These are phyloP conservation scores for Yarrowia keelungensis DNA, from an alignment of 805 yeast species.

Conservation along the genomic window DNA sequence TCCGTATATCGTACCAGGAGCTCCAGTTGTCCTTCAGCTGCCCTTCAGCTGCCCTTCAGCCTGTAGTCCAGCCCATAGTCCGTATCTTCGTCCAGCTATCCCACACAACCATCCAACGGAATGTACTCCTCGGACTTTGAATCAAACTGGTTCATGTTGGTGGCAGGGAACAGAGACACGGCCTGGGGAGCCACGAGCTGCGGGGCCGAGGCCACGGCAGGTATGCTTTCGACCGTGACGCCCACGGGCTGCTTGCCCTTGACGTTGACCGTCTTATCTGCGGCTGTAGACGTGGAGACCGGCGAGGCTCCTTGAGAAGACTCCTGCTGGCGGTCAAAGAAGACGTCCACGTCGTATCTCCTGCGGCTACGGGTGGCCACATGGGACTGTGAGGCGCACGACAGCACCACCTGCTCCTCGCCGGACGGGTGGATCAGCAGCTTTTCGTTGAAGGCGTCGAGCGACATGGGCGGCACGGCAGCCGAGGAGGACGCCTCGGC, in stretches of 20 bases:
- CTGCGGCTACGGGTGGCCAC: constrained; percentile 32
- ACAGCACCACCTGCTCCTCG: constrained; percentile 30
- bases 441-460: constrained; percentile 33
- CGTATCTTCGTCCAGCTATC: neutral
- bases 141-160: constrained; percentile 37
- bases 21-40: too few relatives aligned
- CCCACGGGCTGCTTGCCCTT: constrained; percentile 21
- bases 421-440: constrained; percentile 32
- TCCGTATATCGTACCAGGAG: neutral
- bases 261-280: neutral
- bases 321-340: constrained; percentile 24
- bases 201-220: neutral
- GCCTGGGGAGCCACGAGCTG: constrained; percentile 1
- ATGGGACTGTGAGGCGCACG: constrained; percentile 20
- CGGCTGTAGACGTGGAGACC: neutral
- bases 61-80: too few relatives aligned
- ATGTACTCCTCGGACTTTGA: constrained; percentile 31
- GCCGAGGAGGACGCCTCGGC: constrained; percentile 22
- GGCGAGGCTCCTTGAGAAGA: neutral
- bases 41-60: neutral
- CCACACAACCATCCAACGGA: constrained; percentile 22
- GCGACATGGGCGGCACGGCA: constrained; percentile 26
- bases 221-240: neutral
- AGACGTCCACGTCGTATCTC: constrained; percentile 36
- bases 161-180: constrained; percentile 20